Conservation (phyloP, 2,329 filamentous ascomycete genomes). For the Pseudogymnoascus sp. region DNA sequence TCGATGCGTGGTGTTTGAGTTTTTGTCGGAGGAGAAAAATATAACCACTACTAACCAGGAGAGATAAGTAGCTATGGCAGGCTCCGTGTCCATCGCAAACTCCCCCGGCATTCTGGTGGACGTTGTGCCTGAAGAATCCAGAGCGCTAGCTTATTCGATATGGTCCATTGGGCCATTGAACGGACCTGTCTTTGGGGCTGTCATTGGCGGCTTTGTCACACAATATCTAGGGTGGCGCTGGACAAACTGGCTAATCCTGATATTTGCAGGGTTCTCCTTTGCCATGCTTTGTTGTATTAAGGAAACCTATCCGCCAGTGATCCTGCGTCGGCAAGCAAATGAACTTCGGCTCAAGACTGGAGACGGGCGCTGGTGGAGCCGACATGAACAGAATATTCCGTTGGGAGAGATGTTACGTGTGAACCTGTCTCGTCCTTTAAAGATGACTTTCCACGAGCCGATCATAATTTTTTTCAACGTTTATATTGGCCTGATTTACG, state of each 20-base stretch:
- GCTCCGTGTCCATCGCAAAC: conserved; percentile 74
- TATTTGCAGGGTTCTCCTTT: conserved; percentile 56
- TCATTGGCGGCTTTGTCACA: conserved; percentile 74
- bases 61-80: conserved; percentile 42
- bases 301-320: conserved; percentile 68
- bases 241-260: conserved; percentile 74
- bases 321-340: conserved; percentile 59
- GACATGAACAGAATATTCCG: conserved; percentile 51
- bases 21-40: conserved; percentile 7
- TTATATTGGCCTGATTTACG: conserved; percentile 70
- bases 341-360: conserved; percentile 57
- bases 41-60: conserved; percentile 35
- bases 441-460: conserved; percentile 60
- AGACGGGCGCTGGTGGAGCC: conserved; percentile 67
- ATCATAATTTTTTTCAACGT: conserved; percentile 66
- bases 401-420: conserved; percentile 36
- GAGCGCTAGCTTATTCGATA: conserved; percentile 73
- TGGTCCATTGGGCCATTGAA: conserved; percentile 83
- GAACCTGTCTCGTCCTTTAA: conserved; percentile 69
- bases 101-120: conserved; percentile 76
- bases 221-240: conserved; percentile 79
- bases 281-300: conserved; percentile 49
- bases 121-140: conserved; percentile 69
- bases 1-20: not conserved
- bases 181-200: conserved; percentile 54